Base-by-base conservation (phyloP, 2,329 filamentous ascomycete genomes). In the Gyromitra esculenta region DNA sequence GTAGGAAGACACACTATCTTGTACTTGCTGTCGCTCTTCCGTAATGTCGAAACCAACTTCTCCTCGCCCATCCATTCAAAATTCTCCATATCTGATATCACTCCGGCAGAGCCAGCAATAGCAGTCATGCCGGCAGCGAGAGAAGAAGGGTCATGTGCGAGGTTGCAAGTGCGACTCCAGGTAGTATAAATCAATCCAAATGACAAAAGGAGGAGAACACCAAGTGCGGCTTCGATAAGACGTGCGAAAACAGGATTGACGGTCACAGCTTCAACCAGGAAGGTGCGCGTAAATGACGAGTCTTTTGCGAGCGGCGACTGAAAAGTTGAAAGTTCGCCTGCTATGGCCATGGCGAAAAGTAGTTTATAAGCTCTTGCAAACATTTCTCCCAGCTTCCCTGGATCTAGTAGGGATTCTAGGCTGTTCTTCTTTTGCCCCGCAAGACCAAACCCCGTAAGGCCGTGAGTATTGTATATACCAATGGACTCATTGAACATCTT, bases 301-400 rank as follows among this genome's bases (percentile, higher is more conserved):
- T 50, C 7, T 45, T 35, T 7, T 6, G 39, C 21, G 25, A 21
- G 45, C 1, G 21, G 1, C 15, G 31, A 11, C 4, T 65, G 37
- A 21, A 45, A 11, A 5, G 31, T 39, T n/a, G 73, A 64, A 5
- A 76, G 67, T 35, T 76, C 73, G 9, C 39, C 35, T 1, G 39
- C 54, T 5, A 76, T 31, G 11, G 73, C 73, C 11, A 64, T 50
- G 4, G 73, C 66, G n/a, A 76, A 76, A 15, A 72, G 56, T 2
- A 64, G 37, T 37, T 31, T 59, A 31, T 64, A 76, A 5, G 57
- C 48, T n/a, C n/a, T 43, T 3, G 57, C 43, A 21, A 72, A 63
- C 50, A 64, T 62, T n/a, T 43, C 48, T 11, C 48, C 67, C 1
- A 76, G 50, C 21, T 50, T 43, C 2, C 4, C 13, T 3, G 67